phyloP scores from a whole-genome alignment of 1,139 yeast genomes.

The Sugiyamaella japonica region DNA sequence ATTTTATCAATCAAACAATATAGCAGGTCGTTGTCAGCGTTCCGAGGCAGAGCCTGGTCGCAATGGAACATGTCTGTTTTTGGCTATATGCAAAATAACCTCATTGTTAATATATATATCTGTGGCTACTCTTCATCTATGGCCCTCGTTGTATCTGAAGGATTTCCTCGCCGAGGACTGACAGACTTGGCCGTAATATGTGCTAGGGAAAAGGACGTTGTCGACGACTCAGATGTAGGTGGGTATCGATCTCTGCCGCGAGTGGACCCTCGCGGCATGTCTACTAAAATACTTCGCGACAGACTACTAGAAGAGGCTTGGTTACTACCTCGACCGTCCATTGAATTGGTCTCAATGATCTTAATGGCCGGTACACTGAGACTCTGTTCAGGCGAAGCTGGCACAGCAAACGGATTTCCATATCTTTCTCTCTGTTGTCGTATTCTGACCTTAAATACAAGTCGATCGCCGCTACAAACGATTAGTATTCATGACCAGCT shows the following conservation, averaged over 20 bases:
- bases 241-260: conserved; percentile 1
- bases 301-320: not conserved
- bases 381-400: not conserved
- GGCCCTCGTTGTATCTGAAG: not conserved
- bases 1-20: conserved; percentile 2
- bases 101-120: not conserved
- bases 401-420: conserved; percentile 1
- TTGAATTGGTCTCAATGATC: conserved; percentile 2
- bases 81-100: too few relatives aligned
- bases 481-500: not conserved
- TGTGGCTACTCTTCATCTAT: not conserved
- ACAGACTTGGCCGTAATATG: conserved; percentile 21
- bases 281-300: conserved; percentile 3
- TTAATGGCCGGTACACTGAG: conserved; percentile 4
- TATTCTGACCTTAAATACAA: not conserved
- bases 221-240: conserved; percentile 2
- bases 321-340: not conserved
- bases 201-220: conserved; percentile 16
- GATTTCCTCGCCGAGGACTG: conserved; percentile 19
- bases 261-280: conserved; percentile 1
- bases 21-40: not conserved
- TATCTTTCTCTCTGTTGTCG: not conserved
- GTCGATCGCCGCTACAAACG: not conserved
- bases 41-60: conserved; percentile 3
- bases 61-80: not conserved